phyloP scores from a whole-genome alignment of 2,329 filamentous ascomycete genomes.

The Monosporascus sp. region DNA sequence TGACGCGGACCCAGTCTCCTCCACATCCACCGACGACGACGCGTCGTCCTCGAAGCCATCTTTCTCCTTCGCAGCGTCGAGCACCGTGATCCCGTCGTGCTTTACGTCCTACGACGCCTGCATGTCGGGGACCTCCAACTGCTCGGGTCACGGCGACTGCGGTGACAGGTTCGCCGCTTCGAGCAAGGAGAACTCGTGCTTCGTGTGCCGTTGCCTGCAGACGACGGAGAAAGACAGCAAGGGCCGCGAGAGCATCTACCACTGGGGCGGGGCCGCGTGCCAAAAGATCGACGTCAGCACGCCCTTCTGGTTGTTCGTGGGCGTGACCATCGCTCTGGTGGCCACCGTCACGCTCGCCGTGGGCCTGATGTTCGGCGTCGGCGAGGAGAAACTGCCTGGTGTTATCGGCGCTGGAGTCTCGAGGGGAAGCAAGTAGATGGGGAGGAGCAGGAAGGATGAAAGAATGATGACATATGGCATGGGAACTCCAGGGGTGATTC shows the following conservation, averaged over 20 bases:
- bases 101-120: conserved; percentile 68
- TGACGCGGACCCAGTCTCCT: conserved; percentile 11
- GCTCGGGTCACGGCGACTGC: conserved; percentile 78
- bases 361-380: conserved; percentile 75
- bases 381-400: conserved; percentile 80
- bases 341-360: conserved; percentile 65
- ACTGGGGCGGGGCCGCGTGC: conserved; percentile 83
- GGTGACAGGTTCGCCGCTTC: conserved; percentile 54
- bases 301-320: conserved; percentile 80
- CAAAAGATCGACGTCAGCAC: conserved; percentile 87
- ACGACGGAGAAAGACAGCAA: conserved; percentile 43
- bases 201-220: conserved; percentile 67
- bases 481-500: too few species aligned
- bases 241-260: conserved; percentile 48
- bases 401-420: conserved; percentile 95
- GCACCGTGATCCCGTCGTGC: conserved; percentile 59
- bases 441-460: background rate
- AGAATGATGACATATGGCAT: background rate
- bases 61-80: conserved; percentile 10
- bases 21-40: conserved; percentile 15
- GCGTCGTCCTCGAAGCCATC: conserved; percentile 27
- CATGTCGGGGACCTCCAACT: conserved; percentile 64
- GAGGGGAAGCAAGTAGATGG: conserved; percentile 50
- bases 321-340: conserved; percentile 66
- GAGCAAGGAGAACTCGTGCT: conserved; percentile 53